phyloP scores from a whole-genome alignment of 2,329 filamentous ascomycete species.

The Raffaelea arxii region DNA sequence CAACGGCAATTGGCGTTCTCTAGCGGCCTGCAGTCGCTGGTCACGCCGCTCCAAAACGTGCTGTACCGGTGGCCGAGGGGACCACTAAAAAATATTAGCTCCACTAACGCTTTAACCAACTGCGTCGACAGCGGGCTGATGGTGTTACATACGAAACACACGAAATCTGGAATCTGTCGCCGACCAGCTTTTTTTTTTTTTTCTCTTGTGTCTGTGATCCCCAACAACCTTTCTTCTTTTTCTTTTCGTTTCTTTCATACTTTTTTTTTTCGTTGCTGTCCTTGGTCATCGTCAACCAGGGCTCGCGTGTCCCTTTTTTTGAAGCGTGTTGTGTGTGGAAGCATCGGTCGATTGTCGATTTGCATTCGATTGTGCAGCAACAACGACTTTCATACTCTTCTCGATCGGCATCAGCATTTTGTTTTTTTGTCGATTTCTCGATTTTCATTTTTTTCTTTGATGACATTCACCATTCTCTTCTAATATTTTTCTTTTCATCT shows the following conservation, averaged over 20 bases:
- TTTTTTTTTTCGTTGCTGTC: background rate
- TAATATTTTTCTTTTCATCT: background rate
- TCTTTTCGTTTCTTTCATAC: background rate
- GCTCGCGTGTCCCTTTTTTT: too few species aligned
- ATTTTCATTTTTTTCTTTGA: background rate
- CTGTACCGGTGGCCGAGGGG: background rate
- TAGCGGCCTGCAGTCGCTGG: too few species aligned
- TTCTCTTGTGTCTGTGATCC: background rate
- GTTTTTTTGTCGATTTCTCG: background rate
- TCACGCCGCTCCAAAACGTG: constrained; percentile 2
- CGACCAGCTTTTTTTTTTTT: constrained; percentile 1
- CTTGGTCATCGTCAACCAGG: background rate
- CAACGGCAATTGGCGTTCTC: too few species aligned
- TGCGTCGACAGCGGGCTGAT: constrained; percentile 6
- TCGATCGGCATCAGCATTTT: background rate
- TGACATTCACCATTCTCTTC: background rate
- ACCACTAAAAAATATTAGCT: constrained; percentile 4
- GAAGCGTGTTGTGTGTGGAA: too few species aligned
- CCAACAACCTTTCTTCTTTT: background rate
- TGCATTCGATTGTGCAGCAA: too few species aligned
- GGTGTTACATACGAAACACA: constrained; percentile 9
- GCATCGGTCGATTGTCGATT: too few species aligned
- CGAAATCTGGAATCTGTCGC: constrained; percentile 7
- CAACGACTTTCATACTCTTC: too few species aligned
- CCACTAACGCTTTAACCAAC: constrained; percentile 2